These are phyloP conservation scores for Astragalus glycyphyllos DNA, from an alignment of 306 rosid species.

Conservation along the genomic window DNA sequence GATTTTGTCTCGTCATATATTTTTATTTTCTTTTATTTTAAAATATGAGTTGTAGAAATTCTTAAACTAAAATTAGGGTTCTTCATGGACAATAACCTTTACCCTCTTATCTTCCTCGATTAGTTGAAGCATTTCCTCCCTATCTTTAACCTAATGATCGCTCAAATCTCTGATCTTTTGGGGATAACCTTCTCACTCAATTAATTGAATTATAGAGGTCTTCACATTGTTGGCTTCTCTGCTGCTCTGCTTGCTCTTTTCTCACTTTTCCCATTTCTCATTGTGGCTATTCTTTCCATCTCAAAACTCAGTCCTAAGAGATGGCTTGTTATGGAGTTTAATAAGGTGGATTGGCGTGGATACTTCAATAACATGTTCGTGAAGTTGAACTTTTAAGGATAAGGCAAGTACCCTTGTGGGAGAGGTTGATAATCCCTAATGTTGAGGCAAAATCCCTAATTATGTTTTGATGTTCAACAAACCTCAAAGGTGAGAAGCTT, in stretches of 20 bases:
- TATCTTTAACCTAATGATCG: constrained; percentile 51
- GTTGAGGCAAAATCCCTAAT: too few species aligned
- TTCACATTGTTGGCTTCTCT: constrained; percentile 85
- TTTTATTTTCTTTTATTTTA: too few species aligned
- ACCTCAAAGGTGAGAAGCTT: too few species aligned
- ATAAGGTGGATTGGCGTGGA: constrained; percentile 70
- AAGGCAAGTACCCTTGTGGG: constrained; percentile 95
- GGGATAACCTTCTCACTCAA: constrained; percentile 71
- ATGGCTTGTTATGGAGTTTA: constrained; percentile 66
- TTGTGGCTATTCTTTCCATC: constrained; percentile 70
- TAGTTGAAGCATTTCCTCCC: constrained; percentile 81
- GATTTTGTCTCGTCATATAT: too few species aligned
- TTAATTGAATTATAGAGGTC: constrained; percentile 82
- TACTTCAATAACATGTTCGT: constrained; percentile 87
- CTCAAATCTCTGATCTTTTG: constrained; percentile 74
- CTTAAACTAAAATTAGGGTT: too few species aligned
- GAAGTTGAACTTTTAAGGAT: constrained; percentile 94
- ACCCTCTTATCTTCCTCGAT: constrained; percentile 90
- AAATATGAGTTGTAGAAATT: too few species aligned
- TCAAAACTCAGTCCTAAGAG: constrained; percentile 59
- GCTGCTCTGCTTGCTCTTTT: constrained; percentile 76
- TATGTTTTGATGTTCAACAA: too few species aligned
- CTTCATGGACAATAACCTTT: constrained; percentile 90
- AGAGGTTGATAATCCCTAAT: constrained; percentile 85
- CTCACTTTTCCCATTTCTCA: constrained; percentile 76